Evolutionary conservation across 2,329 filamentous ascomycete genomes (phyloP).

Genomic region (Sporothrix protearum): DNA sequence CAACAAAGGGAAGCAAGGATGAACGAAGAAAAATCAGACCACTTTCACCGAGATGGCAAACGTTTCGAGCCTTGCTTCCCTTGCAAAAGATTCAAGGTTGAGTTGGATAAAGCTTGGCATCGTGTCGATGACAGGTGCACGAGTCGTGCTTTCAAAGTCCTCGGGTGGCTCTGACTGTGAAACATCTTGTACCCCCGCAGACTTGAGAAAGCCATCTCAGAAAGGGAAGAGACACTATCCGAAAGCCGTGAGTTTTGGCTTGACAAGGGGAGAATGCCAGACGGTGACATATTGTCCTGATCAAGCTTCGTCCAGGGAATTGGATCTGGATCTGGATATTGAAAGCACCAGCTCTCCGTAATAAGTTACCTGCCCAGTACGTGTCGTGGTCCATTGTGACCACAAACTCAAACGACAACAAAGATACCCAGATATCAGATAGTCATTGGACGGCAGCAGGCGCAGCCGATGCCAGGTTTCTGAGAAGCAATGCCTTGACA

Average conservation of each 20-base stretch:
- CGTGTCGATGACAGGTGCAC: neutral
- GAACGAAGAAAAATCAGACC: constrained; percentile 14
- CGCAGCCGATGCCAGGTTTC: neutral
- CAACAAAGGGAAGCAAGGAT: neutral
- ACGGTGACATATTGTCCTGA: neutral
- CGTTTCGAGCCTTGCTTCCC: neutral
- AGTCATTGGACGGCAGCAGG: neutral
- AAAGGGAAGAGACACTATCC: neutral
- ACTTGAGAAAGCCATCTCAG: neutral
- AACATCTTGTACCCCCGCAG: neutral
- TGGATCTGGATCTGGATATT: neutral
- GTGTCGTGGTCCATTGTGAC: neutral
- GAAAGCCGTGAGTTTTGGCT: neutral
- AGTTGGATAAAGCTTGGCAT: neutral
- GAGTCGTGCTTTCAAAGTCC: neutral
- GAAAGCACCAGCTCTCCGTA: neutral
- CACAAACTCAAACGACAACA: neutral
- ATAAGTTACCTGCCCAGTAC: neutral
- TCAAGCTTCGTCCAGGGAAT: neutral
- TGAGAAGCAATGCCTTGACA: neutral
- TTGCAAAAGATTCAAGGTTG: neutral
- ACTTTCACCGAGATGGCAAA: neutral
- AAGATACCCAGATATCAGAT: neutral
- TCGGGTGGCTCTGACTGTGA: neutral
- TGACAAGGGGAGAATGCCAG: neutral